These are phyloP conservation scores for Cladosporium cucumerinum DNA, from an alignment of 2,329 filamentous ascomycete species.

Conservation along the genomic window DNA sequence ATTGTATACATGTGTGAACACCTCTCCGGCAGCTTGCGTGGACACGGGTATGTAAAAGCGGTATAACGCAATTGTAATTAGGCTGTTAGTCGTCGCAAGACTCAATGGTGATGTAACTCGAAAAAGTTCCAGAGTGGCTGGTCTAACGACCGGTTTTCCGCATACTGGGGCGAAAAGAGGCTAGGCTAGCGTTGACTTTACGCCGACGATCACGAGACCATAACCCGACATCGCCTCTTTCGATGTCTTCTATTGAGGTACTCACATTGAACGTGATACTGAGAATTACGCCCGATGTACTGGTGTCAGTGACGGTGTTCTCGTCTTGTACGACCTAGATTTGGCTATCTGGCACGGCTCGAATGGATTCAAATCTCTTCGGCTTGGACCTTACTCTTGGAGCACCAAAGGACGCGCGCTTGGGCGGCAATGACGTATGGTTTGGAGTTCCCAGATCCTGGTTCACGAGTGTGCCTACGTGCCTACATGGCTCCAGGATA, in stretches of 20 bases:
- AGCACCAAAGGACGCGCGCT: not conserved
- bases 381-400: not conserved
- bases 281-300: not conserved
- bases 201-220: not conserved
- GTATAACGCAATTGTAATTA: not conserved
- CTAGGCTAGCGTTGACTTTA: not conserved
- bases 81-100: not conserved
- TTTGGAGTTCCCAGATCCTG: not conserved
- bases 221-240: not conserved
- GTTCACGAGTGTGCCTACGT: not conserved
- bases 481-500: not conserved
- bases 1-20: conserved; percentile 15
- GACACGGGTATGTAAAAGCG: not conserved
- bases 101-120: conserved; percentile 10
- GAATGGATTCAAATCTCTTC: not conserved
- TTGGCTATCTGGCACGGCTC: not conserved
- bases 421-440: not conserved
- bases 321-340: not conserved
- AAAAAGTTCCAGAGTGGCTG: conserved; percentile 8
- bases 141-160: not conserved
- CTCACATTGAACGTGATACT: not conserved
- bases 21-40: not conserved
- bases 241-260: not conserved
- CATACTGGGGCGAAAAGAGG: not conserved
- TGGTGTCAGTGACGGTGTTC: not conserved